Evolutionary conservation across 2,329 filamentous ascomycete species (phyloP).

Genomic region (Eurotiales sp.): DNA sequence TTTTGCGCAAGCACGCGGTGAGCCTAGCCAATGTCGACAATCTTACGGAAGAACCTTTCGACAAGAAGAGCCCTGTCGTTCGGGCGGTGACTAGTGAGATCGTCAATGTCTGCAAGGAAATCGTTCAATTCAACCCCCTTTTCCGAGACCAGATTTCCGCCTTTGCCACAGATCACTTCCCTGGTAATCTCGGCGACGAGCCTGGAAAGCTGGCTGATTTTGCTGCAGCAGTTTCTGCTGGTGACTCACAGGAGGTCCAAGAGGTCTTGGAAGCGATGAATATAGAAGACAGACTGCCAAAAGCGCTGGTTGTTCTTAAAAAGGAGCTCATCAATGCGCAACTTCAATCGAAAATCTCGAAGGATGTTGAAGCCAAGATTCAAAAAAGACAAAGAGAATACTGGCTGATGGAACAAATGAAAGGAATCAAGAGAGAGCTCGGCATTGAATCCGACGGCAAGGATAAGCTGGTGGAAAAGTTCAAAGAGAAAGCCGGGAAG

Average conservation of each 20-base stretch:
- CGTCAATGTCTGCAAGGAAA: constrained; percentile 97
- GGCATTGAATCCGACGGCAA: constrained; percentile 97
- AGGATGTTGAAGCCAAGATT: constrained; percentile 96
- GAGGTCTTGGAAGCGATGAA: constrained; percentile 85
- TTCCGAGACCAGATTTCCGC: constrained; percentile 97
- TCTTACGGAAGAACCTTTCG: constrained; percentile 79
- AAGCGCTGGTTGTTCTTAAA: constrained; percentile 87
- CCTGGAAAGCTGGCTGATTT: constrained; percentile 95
- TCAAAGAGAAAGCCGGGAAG: constrained; percentile 90
- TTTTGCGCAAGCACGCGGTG: constrained; percentile 85
- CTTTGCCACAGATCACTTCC: constrained; percentile 91
- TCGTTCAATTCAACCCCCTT: constrained; percentile 86
- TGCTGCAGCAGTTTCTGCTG: constrained; percentile 91
- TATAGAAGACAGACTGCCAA: constrained; percentile 87
- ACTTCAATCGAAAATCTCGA: constrained; percentile 92
- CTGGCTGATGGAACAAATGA: constrained; percentile 99
- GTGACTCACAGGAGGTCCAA: constrained; percentile 86
- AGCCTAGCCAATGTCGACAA: constrained; percentile 96
- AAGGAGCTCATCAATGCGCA: constrained; percentile 99
- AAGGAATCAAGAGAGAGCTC: constrained; percentile 90
- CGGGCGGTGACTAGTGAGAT: constrained; percentile 95
- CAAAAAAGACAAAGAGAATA: constrained; percentile 97
- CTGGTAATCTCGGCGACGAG: constrained; percentile 91
- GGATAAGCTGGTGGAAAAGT: constrained; percentile 95
- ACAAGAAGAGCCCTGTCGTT: constrained; percentile 84